Evolutionary conservation across 2,329 filamentous ascomycete species (phyloP).

Genomic region (Aspergillus costaricaensis): DNA sequence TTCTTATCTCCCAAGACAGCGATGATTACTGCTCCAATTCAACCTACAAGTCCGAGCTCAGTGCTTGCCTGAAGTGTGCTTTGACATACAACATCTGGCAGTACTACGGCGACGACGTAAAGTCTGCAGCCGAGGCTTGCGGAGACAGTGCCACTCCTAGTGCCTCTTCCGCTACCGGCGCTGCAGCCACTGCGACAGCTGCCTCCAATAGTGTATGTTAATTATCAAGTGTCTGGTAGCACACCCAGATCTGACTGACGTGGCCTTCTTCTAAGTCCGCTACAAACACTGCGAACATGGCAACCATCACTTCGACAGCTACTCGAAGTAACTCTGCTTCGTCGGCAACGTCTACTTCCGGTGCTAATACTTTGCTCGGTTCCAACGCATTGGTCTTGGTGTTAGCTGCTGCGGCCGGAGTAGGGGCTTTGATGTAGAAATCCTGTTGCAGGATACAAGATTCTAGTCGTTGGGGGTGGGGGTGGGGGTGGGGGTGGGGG

Average conservation of each 20-base stretch:
- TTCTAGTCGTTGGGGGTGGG: too few relatives aligned
- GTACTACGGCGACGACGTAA: conserved; percentile 45
- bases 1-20: conserved; percentile 20
- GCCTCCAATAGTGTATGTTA: background rate
- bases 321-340: background rate
- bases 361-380: background rate
- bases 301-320: background rate
- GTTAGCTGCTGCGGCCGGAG: background rate
- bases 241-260: background rate
- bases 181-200: background rate
- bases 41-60: conserved; percentile 30
- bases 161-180: background rate
- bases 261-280: background rate
- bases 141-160: conserved; percentile 27
- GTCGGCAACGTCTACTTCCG: background rate
- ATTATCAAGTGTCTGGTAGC: background rate
- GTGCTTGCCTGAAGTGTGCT: conserved; percentile 46
- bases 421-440: background rate
- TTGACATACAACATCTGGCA: conserved; percentile 48
- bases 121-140: conserved; percentile 36
- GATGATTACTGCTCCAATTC: conserved; percentile 30
- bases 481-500: too few relatives aligned
- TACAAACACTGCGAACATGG: background rate
- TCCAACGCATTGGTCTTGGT: background rate
- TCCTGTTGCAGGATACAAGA: too few relatives aligned